Conservation (phyloP, 202 grass and related monocot genomes). For the Cymbopogon flexuosus region DNA sequence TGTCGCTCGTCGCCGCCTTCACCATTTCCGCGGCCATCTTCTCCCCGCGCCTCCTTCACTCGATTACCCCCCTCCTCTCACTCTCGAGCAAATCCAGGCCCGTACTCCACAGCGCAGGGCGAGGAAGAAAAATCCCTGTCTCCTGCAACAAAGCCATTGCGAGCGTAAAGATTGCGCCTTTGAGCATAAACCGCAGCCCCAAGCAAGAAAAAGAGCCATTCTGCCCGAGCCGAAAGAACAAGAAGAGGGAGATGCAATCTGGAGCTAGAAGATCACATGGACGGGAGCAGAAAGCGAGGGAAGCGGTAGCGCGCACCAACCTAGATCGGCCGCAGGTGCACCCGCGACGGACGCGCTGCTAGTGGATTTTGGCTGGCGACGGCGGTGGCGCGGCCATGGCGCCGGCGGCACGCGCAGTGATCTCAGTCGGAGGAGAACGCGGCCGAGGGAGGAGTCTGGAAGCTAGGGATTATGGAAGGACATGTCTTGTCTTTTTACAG, state of each 20-base stretch:
- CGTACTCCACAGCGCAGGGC: not conserved
- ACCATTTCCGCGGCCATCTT: conserved; percentile 77
- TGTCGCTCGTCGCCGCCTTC: conserved; percentile 82
- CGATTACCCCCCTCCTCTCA: not conserved
- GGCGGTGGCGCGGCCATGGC: conserved; percentile 37
- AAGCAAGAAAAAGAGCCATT: conserved; percentile 29
- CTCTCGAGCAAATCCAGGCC: conserved; percentile 19
- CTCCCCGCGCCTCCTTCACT: conserved; percentile 1
- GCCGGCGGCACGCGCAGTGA: conserved; percentile 27
- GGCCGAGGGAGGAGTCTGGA: not conserved
- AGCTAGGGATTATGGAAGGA: conserved; percentile 25
- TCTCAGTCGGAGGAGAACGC: conserved; percentile 9
- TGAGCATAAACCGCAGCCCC: not conserved
- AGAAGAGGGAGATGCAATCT: conserved; percentile 20
- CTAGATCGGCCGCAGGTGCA: conserved; percentile 8
- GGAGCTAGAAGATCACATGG: conserved; percentile 18
- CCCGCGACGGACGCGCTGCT: not conserved
- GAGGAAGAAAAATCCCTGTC: not conserved
- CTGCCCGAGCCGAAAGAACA: not conserved
- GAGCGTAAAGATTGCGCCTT: conserved; percentile 5
- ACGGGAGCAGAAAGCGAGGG: not conserved
- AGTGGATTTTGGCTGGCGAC: conserved; percentile 16
- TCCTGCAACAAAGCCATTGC: not conserved
- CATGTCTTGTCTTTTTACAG: conserved; percentile 23
- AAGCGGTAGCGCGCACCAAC: conserved; percentile 13